Base-by-base conservation (phyloP, 352 stramenopile species). In the Aphanomyces cochlioides region DNA sequence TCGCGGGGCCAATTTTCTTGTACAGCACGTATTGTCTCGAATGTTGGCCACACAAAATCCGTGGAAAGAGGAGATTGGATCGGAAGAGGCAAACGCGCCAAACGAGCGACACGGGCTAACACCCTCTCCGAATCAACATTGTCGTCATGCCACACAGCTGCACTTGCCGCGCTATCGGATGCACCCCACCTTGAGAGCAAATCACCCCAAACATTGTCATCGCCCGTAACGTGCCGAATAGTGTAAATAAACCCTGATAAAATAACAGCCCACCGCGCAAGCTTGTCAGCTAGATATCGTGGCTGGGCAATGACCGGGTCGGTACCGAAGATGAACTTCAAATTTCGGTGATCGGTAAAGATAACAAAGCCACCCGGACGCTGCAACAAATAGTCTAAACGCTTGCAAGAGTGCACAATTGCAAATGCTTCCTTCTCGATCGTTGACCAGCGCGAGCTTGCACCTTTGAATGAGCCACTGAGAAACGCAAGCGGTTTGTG, bases 141-240 rank as follows among this genome's bases (percentile, higher is more conserved):
- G 74, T 47, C 1, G 73, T 38, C 6, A 63, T 48, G 58, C 19
- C 71, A 37, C 13, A 8, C 15, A 12, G 48, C 21, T 15, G 38
- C 19, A 10, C 15, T 7, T 19, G 17, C 5, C 10, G 12, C 5
- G 1, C 7, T 6, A 7, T 2, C 5, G 36, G 19, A 57, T 66
- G 72, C 19, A 19, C 36, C 63, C 73, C 72, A 78, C 5, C 76
- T 36, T 0, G 56, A 73, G 7, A 81, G 66, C 21, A 81, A 64
- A 56, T 81, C 74, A 1, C 65, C 70, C 76, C 76, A 81, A 12
- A 77, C 68, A 19, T 81, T 79, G 0, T 67, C 67, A 0, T 77
- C 67, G 3, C 74, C 72, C 4, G 65, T 3, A 17, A 79, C 54
- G 54, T 74, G 67, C 5, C 76, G 66, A n/a, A 81, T 74, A n/a